These are phyloP conservation scores for Vaccinium corymbosum DNA, from an alignment of 148 eudicot species.

Conservation along the genomic window DNA sequence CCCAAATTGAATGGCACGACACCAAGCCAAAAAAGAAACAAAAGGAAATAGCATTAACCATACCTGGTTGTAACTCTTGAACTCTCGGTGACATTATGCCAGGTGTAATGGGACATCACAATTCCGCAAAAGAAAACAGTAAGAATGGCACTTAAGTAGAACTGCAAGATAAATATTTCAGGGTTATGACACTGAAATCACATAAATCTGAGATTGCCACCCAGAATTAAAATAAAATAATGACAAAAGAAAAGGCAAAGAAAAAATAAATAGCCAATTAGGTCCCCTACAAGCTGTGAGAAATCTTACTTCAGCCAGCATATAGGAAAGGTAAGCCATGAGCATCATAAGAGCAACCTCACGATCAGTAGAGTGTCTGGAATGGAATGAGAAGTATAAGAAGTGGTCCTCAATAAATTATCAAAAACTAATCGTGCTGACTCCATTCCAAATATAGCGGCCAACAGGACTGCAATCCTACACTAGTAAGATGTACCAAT, in stretches of 20 bases:
- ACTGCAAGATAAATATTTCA: slow-evolving; percentile 36
- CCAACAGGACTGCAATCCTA: background rate
- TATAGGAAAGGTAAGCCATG: slow-evolving; percentile 77
- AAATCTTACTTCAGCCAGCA: slow-evolving; percentile 74
- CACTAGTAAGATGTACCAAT: background rate
- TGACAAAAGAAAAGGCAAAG: background rate
- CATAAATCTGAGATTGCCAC: background rate
- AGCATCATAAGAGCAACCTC: slow-evolving; percentile 89
- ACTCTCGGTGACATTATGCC: slow-evolving; percentile 87
- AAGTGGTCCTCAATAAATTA: background rate
- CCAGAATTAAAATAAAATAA: background rate
- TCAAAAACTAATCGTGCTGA: background rate
- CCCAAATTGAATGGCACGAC: background rate
- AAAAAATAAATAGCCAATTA: background rate
- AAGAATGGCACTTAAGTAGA: slow-evolving; percentile 65
- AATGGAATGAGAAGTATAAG: background rate
- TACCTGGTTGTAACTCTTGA: slow-evolving; percentile 85
- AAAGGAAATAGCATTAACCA: slow-evolving; percentile 5
- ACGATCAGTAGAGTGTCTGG: slow-evolving; percentile 86
- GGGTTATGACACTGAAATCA: background rate
- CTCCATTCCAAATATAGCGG: background rate
- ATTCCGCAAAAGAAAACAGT: slow-evolving; percentile 91
- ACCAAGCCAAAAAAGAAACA: background rate
- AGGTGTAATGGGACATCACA: slow-evolving; percentile 90
- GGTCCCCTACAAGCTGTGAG: background rate